Base-by-base conservation (phyloP, 306 rosid genomes). In the Sicyos baderoa region DNA sequence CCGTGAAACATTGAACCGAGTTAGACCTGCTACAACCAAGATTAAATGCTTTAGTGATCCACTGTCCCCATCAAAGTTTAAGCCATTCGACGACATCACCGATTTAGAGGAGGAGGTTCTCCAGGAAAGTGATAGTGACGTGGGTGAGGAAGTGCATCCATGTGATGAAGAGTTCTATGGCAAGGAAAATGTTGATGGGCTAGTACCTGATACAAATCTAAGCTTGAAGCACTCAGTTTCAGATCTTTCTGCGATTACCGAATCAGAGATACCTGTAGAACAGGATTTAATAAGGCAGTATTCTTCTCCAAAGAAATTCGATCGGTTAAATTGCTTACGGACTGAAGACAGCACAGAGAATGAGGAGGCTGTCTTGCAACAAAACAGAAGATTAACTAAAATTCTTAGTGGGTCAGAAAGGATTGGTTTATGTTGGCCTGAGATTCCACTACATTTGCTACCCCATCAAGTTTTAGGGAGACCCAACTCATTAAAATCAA, bases 341-440 rank as follows among this genome's bases (percentile, higher is more conserved):
- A 73, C 66, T 0, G 86, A 84, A 61, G 78, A 75, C 29, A 62
- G 18, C 25, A 16, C 83, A 1, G 68, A 65, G 57, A 75, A 72
- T 44, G 70, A 23, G 49, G 60, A 23, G 49, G 60, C 80, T 37
- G n/a, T 58, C 59, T 19, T 80, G 56, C 88, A 54, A 83, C 68
- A 59, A 52, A 71, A 32, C 72, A 78, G 68, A 55, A 82, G 79
- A 65, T 81, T 89, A 76, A 78, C 84, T 56, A 86, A 76, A 83
- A 84, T 86, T 82, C 82, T 86, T 53, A 92, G 96, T 61, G 83
- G 87, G 10, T 59, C 88, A 65, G 96, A 92, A 67, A 89, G 93
- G 83, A 84, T 89, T 75, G 96, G 96, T 76, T 84, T 92, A 79
- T 84, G 84, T 58, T 92, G 97, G 97, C 97, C 97, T 15, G 97